phyloP scores from a whole-genome alignment of 352 stramenopile species.

The Phytophthora palmivora region DNA sequence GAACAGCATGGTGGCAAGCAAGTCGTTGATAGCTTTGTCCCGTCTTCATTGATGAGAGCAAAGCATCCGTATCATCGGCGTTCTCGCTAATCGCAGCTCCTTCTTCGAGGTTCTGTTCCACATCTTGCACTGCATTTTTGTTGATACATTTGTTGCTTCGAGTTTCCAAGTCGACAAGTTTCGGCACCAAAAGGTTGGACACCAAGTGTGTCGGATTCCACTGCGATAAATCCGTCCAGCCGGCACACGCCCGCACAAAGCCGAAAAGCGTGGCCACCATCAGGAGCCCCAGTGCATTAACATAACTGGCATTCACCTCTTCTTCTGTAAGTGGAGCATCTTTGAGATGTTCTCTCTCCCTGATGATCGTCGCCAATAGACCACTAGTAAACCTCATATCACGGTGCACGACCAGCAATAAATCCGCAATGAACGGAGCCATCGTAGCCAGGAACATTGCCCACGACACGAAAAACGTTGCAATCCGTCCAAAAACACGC shows the following conservation, averaged over 20 bases:
- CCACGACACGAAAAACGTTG: slow-evolving; percentile 20
- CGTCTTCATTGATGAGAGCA: slow-evolving; percentile 7
- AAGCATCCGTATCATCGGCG: slow-evolving; percentile 12
- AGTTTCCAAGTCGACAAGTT: slow-evolving; percentile 18
- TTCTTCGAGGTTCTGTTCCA: slow-evolving; percentile 6
- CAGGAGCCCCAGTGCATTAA: slow-evolving; percentile 15
- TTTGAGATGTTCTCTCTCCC: slow-evolving; percentile 42
- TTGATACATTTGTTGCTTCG: slow-evolving; percentile 23
- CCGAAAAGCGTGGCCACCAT: slow-evolving; percentile 26
- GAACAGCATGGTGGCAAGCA: slow-evolving; percentile 10
- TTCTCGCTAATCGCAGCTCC: background rate
- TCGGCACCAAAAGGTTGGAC: slow-evolving; percentile 20
- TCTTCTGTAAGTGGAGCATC: slow-evolving; percentile 28
- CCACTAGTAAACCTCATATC: slow-evolving; percentile 42
- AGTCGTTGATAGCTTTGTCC: slow-evolving; percentile 4
- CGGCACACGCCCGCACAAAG: slow-evolving; percentile 8
- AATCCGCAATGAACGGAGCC: slow-evolving; percentile 29
- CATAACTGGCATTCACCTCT: slow-evolving; percentile 22
- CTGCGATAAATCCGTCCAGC: slow-evolving; percentile 17
- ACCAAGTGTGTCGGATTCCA: slow-evolving; percentile 29
- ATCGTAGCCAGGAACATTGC: slow-evolving; percentile 27
- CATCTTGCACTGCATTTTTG: slow-evolving; percentile 28
- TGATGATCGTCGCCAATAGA: slow-evolving; percentile 32
- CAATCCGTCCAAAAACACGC: slow-evolving; percentile 2
- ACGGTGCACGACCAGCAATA: slow-evolving; percentile 30